These are phyloP conservation scores for Calonectria leucothoes DNA, from an alignment of 2,329 filamentous ascomycete genomes.

Conservation along the genomic window DNA sequence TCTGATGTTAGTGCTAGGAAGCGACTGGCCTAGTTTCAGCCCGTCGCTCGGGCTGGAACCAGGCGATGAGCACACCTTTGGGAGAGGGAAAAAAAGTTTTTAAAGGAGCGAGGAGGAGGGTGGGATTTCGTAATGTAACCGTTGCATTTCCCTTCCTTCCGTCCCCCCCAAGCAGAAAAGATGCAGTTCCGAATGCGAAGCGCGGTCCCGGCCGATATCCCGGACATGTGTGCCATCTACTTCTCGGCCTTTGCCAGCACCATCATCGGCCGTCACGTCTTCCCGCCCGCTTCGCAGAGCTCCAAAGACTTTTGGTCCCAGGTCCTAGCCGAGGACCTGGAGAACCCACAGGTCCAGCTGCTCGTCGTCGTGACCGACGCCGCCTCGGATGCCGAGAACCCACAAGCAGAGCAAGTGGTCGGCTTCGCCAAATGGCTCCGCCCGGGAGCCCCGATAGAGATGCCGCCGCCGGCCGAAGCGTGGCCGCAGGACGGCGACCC, in stretches of 20 bases:
- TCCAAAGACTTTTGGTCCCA: constrained; percentile 50
- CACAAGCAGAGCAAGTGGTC: constrained; percentile 44
- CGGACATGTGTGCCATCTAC: constrained; percentile 56
- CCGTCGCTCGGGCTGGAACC: not conserved
- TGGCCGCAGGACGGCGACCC: constrained; percentile 56
- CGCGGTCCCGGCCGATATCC: constrained; percentile 54
- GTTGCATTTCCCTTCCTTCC: not conserved
- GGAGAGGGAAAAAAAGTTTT: not conserved
- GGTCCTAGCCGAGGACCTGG: constrained; percentile 52
- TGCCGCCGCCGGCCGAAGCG: constrained; percentile 39
- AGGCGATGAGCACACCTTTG: not conserved
- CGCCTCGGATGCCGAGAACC: constrained; percentile 39
- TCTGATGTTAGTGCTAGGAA: constrained; percentile 6
- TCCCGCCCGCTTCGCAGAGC: constrained; percentile 43
- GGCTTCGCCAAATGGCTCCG: constrained; percentile 62
- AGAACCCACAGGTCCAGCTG: constrained; percentile 51
- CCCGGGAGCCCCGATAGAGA: constrained; percentile 39
- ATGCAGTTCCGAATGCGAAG: constrained; percentile 49
- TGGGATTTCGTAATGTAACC: not conserved
- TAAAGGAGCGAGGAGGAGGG: not conserved
- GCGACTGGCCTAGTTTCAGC: constrained; percentile 2
- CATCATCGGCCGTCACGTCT: constrained; percentile 51
- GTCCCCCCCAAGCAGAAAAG: not conserved
- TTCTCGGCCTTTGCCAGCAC: constrained; percentile 56
- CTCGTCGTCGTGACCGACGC: constrained; percentile 55